These are phyloP conservation scores for Tylopilus vinaceipallidus DNA, from an alignment of 768 basidiomycete species.

Conservation along the genomic window DNA sequence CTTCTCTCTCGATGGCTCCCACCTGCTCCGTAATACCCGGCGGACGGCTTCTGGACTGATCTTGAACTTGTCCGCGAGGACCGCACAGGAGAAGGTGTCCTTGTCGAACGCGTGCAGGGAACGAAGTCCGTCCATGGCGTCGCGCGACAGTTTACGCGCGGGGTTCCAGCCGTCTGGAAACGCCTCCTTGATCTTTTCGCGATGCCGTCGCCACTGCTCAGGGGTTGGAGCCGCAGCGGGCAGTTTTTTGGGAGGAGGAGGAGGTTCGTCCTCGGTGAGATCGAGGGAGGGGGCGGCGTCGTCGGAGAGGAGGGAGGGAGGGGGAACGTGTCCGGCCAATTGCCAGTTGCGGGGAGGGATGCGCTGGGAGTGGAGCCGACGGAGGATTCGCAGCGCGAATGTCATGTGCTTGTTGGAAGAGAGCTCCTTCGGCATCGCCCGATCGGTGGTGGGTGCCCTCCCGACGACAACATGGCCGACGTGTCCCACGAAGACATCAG, in stretches of 20 bases:
- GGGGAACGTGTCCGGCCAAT: slow-evolving; percentile 31
- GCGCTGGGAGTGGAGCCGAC: slow-evolving; percentile 27
- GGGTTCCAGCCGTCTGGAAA: slow-evolving; percentile 77
- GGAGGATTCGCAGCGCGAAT: slow-evolving; percentile 14
- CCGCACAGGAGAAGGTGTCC: slow-evolving; percentile 57
- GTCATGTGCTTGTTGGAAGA: slow-evolving; percentile 4
- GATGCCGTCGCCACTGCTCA: slow-evolving; percentile 48
- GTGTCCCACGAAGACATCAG: slow-evolving; percentile 68
- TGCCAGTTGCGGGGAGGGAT: slow-evolving; percentile 30
- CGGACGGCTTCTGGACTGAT: slow-evolving; percentile 80
- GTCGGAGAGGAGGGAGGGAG: slow-evolving; percentile 29
- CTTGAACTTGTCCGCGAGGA: slow-evolving; percentile 74
- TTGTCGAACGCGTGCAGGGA: slow-evolving; percentile 65
- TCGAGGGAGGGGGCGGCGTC: slow-evolving; percentile 17
- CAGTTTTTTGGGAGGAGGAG: slow-evolving; percentile 20
- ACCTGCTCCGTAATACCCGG: slow-evolving; percentile 74
- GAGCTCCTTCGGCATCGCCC: slow-evolving; percentile 24
- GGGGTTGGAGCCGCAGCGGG: slow-evolving; percentile 35
- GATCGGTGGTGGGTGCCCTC: slow-evolving; percentile 1
- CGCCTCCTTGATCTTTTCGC: slow-evolving; percentile 44
- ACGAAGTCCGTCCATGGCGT: slow-evolving; percentile 81
- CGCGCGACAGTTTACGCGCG: slow-evolving; percentile 74
- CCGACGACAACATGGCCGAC: slow-evolving; percentile 62
- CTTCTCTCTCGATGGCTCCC: slow-evolving; percentile 59
- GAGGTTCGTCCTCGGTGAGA: slow-evolving; percentile 32